phyloP scores from a whole-genome alignment of 768 basidiomycete species.

The Coprinopsis strossmayeri region DNA sequence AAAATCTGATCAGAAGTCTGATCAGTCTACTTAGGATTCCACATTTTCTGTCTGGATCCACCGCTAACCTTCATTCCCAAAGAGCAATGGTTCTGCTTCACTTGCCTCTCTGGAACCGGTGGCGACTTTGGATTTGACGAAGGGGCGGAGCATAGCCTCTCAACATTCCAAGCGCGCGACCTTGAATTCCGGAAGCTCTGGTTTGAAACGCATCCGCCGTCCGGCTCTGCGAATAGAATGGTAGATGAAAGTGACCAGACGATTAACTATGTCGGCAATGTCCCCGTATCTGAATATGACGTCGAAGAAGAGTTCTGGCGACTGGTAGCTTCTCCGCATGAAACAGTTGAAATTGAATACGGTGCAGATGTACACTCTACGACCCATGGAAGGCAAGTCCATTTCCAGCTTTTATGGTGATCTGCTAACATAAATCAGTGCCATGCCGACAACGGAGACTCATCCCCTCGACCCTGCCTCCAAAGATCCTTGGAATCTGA shows the following conservation, averaged over 20 bases:
- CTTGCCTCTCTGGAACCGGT: constrained; percentile 85
- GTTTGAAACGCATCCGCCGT: constrained; percentile 76
- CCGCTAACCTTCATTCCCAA: constrained; percentile 81
- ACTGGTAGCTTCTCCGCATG: constrained; percentile 79
- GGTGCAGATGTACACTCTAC: constrained; percentile 99
- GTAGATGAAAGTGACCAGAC: constrained; percentile 41
- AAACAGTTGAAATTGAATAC: constrained; percentile 97
- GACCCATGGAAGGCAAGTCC: constrained; percentile 84
- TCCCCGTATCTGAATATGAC: constrained; percentile 79
- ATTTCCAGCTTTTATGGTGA: not conserved
- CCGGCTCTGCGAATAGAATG: constrained; percentile 21
- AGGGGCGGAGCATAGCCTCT: constrained; percentile 90
- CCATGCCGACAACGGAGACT: constrained; percentile 92
- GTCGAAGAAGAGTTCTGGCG: constrained; percentile 97
- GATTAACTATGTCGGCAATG: constrained; percentile 46
- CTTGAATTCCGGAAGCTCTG: constrained; percentile 82
- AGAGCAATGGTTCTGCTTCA: constrained; percentile 94
- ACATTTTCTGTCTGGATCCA: constrained; percentile 95
- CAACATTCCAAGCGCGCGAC: constrained; percentile 89
- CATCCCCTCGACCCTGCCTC: constrained; percentile 85
- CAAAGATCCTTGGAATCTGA: constrained; percentile 94
- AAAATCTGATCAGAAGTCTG: constrained; percentile 6
- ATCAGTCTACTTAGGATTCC: constrained; percentile 64
- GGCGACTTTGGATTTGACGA: constrained; percentile 98
- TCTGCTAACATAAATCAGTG: constrained; percentile 51